These are phyloP conservation scores for Thalassiosira livingstoniorum DNA, from an alignment of 352 stramenopile genomes.

Conservation along the genomic window DNA sequence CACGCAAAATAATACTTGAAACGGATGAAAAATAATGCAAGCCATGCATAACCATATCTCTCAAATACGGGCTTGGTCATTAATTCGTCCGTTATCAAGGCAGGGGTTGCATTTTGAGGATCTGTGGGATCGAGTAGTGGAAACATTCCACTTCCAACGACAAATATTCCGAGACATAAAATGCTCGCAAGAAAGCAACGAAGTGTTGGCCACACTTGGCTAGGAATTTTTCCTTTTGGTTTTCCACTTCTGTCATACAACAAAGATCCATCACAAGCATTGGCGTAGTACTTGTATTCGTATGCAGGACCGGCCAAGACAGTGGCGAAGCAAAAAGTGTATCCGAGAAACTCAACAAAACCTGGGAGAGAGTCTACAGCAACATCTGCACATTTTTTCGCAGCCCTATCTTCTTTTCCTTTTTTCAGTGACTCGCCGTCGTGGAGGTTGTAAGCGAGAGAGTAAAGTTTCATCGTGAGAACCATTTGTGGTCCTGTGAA, in stretches of 20 bases:
- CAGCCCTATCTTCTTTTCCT: slow-evolving; percentile 69
- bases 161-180: slow-evolving; percentile 72
- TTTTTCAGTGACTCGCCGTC: slow-evolving; percentile 87
- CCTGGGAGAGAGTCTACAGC: slow-evolving; percentile 89
- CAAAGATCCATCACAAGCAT: slow-evolving; percentile 81
- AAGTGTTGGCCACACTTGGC: slow-evolving; percentile 78
- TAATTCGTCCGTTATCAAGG: slow-evolving; percentile 87
- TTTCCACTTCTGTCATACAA: slow-evolving; percentile 80
- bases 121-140: slow-evolving; percentile 81
- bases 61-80: slow-evolving; percentile 84
- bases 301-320: slow-evolving; percentile 95
- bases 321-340: slow-evolving; percentile 96
- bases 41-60: slow-evolving; percentile 89
- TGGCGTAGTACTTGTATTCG: slow-evolving; percentile 93
- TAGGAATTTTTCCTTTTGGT: slow-evolving; percentile 79
- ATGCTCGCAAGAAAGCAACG: slow-evolving; percentile 77
- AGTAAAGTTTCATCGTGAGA: slow-evolving; percentile 96
- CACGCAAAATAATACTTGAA: slow-evolving; percentile 97
- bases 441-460: slow-evolving; percentile 97
- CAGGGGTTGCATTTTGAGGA: slow-evolving; percentile 77
- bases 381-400: slow-evolving; percentile 81
- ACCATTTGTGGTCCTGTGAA: slow-evolving; percentile 82
- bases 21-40: slow-evolving; percentile 91
- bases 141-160: slow-evolving; percentile 75
- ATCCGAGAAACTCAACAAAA: slow-evolving; percentile 95